Evolutionary conservation across 75 land plant genomes (phyloP).

Genomic region (Cryptomeria japonica): DNA sequence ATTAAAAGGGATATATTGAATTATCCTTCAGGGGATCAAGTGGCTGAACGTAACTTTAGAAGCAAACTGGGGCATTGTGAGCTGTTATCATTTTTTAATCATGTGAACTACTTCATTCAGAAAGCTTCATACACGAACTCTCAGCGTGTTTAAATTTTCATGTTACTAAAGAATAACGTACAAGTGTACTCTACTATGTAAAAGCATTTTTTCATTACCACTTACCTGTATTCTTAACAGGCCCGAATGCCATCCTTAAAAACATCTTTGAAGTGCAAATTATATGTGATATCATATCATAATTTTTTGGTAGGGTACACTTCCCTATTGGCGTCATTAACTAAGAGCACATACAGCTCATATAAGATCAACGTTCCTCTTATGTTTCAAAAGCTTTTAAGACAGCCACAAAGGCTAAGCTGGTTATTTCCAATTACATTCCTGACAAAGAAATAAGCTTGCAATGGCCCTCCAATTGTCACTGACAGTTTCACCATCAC

Average conservation of each 20-base stretch:
- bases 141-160: not conserved
- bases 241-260: not conserved
- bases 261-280: not conserved
- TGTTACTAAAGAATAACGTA: not conserved
- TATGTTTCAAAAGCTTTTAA: not conserved
- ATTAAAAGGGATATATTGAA: not conserved
- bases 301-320: too few species aligned
- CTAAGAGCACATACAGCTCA: not conserved
- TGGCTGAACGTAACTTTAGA: not conserved
- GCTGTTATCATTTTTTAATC: not conserved
- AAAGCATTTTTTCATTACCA: not conserved
- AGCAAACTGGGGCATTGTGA: not conserved
- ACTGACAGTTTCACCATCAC: not conserved
- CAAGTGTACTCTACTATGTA: not conserved
- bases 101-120: not conserved
- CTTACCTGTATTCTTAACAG: not conserved
- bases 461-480: not conserved
- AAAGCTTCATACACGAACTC: not conserved
- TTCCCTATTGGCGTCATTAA: not conserved
- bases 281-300: too few species aligned
- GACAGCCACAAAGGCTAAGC: not conserved
- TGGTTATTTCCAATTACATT: not conserved
- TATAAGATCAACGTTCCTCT: not conserved
- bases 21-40: not conserved
- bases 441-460: not conserved